Conservation (phyloP, 108 stramenopile genomes). For the Phaeodactylum tricornutum region DNA sequence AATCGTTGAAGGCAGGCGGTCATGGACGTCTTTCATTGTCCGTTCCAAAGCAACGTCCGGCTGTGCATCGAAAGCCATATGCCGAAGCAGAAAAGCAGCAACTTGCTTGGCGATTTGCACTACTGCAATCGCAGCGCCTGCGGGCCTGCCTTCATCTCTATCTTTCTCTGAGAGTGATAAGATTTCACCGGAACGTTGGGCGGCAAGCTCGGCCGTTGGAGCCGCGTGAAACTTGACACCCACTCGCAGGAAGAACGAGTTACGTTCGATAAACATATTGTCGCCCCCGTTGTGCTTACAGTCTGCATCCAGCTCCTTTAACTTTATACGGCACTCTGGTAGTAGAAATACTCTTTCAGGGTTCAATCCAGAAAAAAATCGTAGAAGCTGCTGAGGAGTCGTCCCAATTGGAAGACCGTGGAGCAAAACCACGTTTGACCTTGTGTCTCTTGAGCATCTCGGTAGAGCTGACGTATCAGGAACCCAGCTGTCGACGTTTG, state of each 20-base stretch:
- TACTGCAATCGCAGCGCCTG: conserved; percentile 1
- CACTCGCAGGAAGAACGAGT: conserved; percentile 26
- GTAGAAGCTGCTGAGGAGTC: conserved; percentile 36
- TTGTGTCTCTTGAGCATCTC: conserved; percentile 15
- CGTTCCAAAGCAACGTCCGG: background rate
- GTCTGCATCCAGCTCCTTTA: conserved; percentile 34
- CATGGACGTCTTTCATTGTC: background rate
- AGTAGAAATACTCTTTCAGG: conserved; percentile 40
- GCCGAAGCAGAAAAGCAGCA: background rate
- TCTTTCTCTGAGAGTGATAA: too few relatives aligned
- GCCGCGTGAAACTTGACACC: conserved; percentile 48
- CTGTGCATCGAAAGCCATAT: background rate
- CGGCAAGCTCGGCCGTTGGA: conserved; percentile 44
- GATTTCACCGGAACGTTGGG: conserved; percentile 60
- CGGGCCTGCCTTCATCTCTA: too few relatives aligned
- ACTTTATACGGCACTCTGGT: conserved; percentile 18
- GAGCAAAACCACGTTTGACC: conserved; percentile 48
- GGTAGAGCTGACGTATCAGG: conserved; percentile 27
- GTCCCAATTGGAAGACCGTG: conserved; percentile 57
- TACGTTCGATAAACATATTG: conserved; percentile 13
- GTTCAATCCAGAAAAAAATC: conserved; percentile 66
- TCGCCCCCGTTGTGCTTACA: conserved; percentile 5
- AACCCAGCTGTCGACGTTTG: conserved; percentile 32
- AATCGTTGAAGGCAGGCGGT: background rate
- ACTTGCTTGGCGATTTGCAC: background rate